Base-by-base conservation (phyloP, 495 filamentous ascomycete genomes). In the Emericellopsis terricola region DNA sequence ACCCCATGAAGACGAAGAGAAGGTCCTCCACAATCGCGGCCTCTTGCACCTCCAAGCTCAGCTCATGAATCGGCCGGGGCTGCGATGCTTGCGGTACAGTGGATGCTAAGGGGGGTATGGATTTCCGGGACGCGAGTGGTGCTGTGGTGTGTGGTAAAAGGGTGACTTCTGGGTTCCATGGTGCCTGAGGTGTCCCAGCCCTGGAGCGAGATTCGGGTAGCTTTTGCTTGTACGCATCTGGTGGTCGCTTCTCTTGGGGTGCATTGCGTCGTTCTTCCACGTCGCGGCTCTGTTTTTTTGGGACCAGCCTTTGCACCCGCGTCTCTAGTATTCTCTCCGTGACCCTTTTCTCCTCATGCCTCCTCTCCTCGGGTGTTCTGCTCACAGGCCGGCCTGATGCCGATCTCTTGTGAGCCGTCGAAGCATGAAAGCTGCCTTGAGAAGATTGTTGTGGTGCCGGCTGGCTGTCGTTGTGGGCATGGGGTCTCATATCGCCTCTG, bases 1-100 rank as follows among this genome's bases (percentile, higher is more conserved):
- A 91, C n/a, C 89, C 89, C 87, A 96, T 94, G 42, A 94, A 87
- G 3, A 91, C 84, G 51, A 84, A 94, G 21, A 94, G 52, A 15
- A 97, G 56, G 45, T 97, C 89, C 42, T 94, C 86, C 33, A 96
- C 56, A 8, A 96, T 78, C 2, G 73, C 78, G 8, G 69, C 67
- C 54, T 97, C 89, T 49, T 97, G 89, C 6, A 62, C 70, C 38
- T 89, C 77, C 15, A 83, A 55, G 2, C 79, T 69, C 38, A 94
- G 55, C 32, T 78, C 67, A 36, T 71, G 64, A 3, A 96, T 64
- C 16, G 81, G 68, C 38, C 57, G 62, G 2, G 87, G 84, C 29
- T 81, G 72, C 18, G 91, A 61, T 0, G 66, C 53, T 35, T 63
- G 55, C n/a, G 89, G 91, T 19, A 76, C 67, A 21, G 68, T 56